Base-by-base conservation (phyloP, 2,329 filamentous ascomycete genomes). In the Diplodia seriata region DNA sequence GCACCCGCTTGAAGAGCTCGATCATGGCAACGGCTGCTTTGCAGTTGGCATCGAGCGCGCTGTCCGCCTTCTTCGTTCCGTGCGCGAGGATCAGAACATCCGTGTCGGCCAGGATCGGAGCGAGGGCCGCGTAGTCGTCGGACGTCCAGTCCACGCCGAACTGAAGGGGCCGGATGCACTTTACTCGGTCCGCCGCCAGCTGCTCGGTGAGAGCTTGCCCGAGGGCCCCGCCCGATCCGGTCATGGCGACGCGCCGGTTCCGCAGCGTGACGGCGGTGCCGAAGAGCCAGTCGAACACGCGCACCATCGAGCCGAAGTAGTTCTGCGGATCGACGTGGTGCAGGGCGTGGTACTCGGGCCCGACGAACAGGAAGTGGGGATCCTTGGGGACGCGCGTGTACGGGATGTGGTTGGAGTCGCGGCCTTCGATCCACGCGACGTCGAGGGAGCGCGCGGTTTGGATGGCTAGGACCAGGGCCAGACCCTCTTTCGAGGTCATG, bases 71-170 rank as follows among this genome's bases (percentile, higher is more conserved):
- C 11, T 62, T 62, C 26, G 57, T 43, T 18, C 57, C 38, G 33
- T 62, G 57, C 14, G 57, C 57, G 36, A 62, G 57, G 43, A 62
- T 62, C 36, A 62, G 38, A 15, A 62, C 57, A n/a, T 62, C 57
- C 0, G 57, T 62, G 12, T 62, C 38, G 18, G 36, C 26, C 4
- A 62, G 57, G n/a, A 43, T 49, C 38, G 29, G 57, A 2, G 23
- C 43, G 15, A 47, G 23, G n/a, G 5, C 57, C 0, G 20, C 57
- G 36, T 62, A 62, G 23, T 29, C 26, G 23, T 20, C 57, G 57
- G 43, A 62, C 3, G 57, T 43, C 57, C 57, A 62, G 33, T 62
- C 12, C 4, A 26, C 33, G 43, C 38, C 57, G 38, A 62, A 62
- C 12, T 20, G 23, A 3, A 62, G 38, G 14, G 36, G 36, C 15